Evolutionary conservation across 768 basidiomycete genomes (phyloP).

Genomic region (Rhodotorula diobovata): DNA sequence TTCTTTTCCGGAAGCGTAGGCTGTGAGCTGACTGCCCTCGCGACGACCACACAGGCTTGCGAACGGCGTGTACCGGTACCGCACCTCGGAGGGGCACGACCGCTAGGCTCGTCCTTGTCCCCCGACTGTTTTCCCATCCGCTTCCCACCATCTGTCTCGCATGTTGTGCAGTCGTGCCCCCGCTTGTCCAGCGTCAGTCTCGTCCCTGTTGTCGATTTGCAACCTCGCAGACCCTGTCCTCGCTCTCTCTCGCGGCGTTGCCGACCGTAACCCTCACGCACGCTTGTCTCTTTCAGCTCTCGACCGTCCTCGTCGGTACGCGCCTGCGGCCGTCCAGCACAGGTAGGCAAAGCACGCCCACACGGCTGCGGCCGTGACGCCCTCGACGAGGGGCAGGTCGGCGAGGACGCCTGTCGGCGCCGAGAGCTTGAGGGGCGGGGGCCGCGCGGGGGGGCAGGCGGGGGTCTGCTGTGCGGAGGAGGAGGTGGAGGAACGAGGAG

Average conservation of each 20-base stretch:
- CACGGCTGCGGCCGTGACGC: constrained; percentile 9
- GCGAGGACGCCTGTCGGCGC: constrained; percentile 23
- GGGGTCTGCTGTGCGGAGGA: too few relatives aligned
- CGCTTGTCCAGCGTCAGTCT: too few relatives aligned
- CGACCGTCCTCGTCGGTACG: neutral
- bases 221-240: neutral
- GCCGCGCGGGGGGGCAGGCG: neutral
- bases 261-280: neutral
- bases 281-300: neutral
- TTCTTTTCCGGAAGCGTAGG: too few relatives aligned
- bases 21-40: too few relatives aligned
- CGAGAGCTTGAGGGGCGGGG: neutral
- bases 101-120: too few relatives aligned
- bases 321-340: neutral
- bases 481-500: neutral
- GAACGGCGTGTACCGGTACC: neutral
- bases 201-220: neutral
- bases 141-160: neutral
- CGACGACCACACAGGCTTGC: neutral
- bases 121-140: neutral
- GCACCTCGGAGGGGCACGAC: neutral
- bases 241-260: neutral
- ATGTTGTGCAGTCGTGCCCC: too few relatives aligned
- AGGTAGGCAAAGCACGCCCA: constrained; percentile 21
- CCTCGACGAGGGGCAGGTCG: constrained; percentile 24